These are phyloP conservation scores for Lasiodiplodia theobromae DNA, from an alignment of 2,329 filamentous ascomycete species.

Conservation along the genomic window DNA sequence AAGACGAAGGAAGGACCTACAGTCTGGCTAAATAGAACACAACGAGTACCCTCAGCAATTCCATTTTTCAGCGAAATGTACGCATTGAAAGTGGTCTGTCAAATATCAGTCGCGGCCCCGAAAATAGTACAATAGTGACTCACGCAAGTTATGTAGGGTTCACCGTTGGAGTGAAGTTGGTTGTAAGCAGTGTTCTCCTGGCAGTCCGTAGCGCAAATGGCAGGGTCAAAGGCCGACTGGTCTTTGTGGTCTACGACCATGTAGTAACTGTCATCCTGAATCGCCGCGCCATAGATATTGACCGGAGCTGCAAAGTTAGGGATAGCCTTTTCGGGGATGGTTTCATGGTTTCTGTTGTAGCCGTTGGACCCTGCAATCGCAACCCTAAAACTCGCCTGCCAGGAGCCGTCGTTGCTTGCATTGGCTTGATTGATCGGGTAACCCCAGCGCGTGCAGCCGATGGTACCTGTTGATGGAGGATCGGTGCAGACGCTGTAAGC, in stretches of 20 bases:
- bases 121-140: constrained; percentile 32
- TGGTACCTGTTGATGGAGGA: constrained; percentile 34
- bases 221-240: constrained; percentile 38
- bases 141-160: constrained; percentile 46
- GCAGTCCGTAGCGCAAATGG: constrained; percentile 45
- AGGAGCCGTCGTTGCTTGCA: constrained; percentile 14
- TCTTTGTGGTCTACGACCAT: constrained; percentile 41
- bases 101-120: background rate
- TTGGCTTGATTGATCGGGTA: constrained; percentile 18
- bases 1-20: background rate
- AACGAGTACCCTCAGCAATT: constrained; percentile 48
- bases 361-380: constrained; percentile 26
- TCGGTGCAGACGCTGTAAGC: constrained; percentile 40
- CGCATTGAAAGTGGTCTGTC: constrained; percentile 37
- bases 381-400: constrained; percentile 5
- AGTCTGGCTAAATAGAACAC: constrained; percentile 38
- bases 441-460: constrained; percentile 24
- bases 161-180: constrained; percentile 37
- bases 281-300: constrained; percentile 35
- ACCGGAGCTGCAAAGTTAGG: constrained; percentile 35
- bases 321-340: constrained; percentile 17
- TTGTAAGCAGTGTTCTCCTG: constrained; percentile 46
- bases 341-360: constrained; percentile 37
- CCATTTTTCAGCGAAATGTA: constrained; percentile 47
- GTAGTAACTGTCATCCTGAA: constrained; percentile 37